Percentiles rank a stretch among this genome's conserved stretches.
Evolutionary conservation across 1,284 basidiomycete species (phyloP).

Genomic region (Irpex rosettiformis): DNA sequence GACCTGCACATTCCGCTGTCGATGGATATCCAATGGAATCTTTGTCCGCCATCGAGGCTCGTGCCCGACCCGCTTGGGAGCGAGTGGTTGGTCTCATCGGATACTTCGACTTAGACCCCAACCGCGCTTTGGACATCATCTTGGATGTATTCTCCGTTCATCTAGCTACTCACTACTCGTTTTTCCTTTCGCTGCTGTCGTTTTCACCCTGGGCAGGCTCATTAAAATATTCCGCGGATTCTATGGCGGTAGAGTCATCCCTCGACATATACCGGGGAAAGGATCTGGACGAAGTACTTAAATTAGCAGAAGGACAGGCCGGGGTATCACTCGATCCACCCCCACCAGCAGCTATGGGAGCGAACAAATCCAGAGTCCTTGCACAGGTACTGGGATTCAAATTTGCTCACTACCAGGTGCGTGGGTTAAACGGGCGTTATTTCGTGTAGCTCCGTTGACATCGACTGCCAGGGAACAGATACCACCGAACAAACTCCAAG

Average conservation of each 20-base stretch:
- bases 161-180: conserved; percentile 81
- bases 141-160: conserved; percentile 88
- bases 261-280: conserved; percentile 51
- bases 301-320: conserved; percentile 40
- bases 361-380: conserved; percentile 58
- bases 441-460: conserved; percentile 12
- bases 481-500: conserved; percentile 61
- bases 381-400: conserved; percentile 97
- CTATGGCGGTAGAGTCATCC: conserved; percentile 35
- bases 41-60: conserved; percentile 50
- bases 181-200: conserved; percentile 85
- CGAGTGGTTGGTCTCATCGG: conserved; percentile 88
- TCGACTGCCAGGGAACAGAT: conserved; percentile 46
- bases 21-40: conserved; percentile 64
- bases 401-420: conserved; percentile 84
- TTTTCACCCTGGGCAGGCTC: conserved; percentile 76
- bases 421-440: conserved; percentile 18
- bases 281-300: conserved; percentile 62
- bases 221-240: conserved; percentile 24
- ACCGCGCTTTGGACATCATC: conserved; percentile 90
- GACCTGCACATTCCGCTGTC: conserved; percentile 61
- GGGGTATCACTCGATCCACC: conserved; percentile 17
- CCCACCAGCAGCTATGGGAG: conserved; percentile 19
- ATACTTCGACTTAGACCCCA: conserved; percentile 95
- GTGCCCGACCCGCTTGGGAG: conserved; percentile 79